phyloP scores from a whole-genome alignment of 768 basidiomycete genomes.

The Tephrocybe sp. region DNA sequence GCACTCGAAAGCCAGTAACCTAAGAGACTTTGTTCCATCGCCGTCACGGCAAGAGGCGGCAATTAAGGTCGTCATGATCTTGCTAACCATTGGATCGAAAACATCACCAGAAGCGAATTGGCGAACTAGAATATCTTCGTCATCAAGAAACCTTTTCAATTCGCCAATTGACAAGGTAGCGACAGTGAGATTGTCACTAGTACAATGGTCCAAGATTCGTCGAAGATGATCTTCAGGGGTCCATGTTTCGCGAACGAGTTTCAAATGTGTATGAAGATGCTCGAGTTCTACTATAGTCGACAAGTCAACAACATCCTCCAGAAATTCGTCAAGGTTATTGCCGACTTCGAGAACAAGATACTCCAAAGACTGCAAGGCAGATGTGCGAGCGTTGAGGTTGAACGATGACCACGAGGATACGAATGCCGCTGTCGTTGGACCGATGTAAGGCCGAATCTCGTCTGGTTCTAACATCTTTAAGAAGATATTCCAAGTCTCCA shows the following conservation, averaged over 20 bases:
- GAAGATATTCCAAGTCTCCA: conserved; percentile 80
- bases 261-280: conserved; percentile 39
- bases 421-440: conserved; percentile 83
- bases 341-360: conserved; percentile 69
- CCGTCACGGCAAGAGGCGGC: conserved; percentile 73
- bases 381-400: conserved; percentile 42
- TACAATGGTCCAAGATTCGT: conserved; percentile 69
- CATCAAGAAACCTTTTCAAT: conserved; percentile 61
- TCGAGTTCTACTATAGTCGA: conserved; percentile 65
- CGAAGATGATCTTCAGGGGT: conserved; percentile 53
- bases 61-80: conserved; percentile 65
- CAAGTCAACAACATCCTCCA: conserved; percentile 82
- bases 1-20: conserved; percentile 80
- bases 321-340: conserved; percentile 45
- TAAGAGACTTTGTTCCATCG: conserved; percentile 66
- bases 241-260: conserved; percentile 44
- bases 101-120: conserved; percentile 77
- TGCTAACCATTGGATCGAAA: conserved; percentile 76
- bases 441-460: conserved; percentile 82
- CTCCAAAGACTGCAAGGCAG: conserved; percentile 59
- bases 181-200: conserved; percentile 79
- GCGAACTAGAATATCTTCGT: conserved; percentile 49
- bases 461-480: conserved; percentile 58
- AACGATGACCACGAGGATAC: conserved; percentile 75
- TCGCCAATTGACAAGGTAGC: conserved; percentile 73